Evolutionary conservation across 257 asterid species (phyloP).

Genomic region (Solanum okadae): DNA sequence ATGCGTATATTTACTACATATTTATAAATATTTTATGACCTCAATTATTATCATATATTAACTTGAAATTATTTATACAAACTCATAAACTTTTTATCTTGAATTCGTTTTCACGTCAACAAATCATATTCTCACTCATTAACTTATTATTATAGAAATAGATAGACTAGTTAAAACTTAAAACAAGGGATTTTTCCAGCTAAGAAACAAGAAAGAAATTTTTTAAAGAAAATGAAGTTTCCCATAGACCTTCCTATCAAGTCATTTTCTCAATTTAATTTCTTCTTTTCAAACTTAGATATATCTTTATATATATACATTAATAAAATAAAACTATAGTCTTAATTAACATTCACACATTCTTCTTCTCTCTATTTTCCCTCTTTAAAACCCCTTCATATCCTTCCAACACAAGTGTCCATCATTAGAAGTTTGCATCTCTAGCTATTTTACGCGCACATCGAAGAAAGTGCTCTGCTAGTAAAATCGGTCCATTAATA

Average conservation of each 20-base stretch:
- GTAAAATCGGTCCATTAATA: not conserved
- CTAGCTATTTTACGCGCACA: not conserved
- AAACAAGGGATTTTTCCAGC: not conserved
- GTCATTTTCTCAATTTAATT: not conserved
- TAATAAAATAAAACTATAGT: not conserved
- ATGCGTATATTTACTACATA: not conserved
- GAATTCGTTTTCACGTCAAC: rapidly evolving
- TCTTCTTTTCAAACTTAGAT: not conserved
- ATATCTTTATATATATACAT: not conserved
- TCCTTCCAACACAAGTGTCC: not conserved
- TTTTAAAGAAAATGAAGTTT: constrained; percentile 5
- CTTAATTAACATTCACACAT: not conserved
- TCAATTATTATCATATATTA: not conserved
- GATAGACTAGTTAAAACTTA: constrained; percentile 23
- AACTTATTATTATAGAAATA: not conserved
- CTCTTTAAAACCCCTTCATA: not conserved
- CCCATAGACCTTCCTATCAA: not conserved
- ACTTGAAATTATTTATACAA: not conserved
- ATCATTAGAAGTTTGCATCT: not conserved
- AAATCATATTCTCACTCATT: not conserved
- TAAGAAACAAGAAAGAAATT: not conserved
- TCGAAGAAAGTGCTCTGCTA: not conserved
- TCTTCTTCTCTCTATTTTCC: not conserved
- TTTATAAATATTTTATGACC: not conserved
- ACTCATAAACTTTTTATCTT: not conserved